Conservation (phyloP, 2,329 filamentous ascomycete species). For the Trichoderma hamatum region DNA sequence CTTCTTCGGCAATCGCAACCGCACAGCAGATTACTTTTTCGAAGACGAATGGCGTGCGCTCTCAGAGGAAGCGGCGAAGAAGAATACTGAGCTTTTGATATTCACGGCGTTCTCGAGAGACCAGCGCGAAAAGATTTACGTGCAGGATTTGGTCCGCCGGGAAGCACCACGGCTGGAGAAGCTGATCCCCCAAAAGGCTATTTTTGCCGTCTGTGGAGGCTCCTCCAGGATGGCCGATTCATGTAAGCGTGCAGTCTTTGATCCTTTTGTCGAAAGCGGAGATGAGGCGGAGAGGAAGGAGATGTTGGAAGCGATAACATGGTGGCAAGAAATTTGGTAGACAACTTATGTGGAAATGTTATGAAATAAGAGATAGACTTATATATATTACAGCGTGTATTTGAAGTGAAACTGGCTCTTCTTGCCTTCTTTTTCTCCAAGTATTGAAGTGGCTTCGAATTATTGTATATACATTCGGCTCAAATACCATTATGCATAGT, state of each 20-base stretch:
- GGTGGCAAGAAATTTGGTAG: constrained; percentile 62
- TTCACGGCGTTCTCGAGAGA: constrained; percentile 55
- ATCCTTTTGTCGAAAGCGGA: constrained; percentile 48
- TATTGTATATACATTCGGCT: background rate
- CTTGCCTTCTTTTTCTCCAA: too few relatives aligned
- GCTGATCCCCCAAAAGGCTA: constrained; percentile 45
- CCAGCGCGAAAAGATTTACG: constrained; percentile 54
- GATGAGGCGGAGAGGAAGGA: constrained; percentile 46
- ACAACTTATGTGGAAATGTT: background rate
- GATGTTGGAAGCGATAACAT: constrained; percentile 43
- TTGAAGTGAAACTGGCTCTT: background rate
- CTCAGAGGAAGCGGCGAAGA: constrained; percentile 24
- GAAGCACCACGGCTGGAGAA: constrained; percentile 41
- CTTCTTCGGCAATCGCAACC: constrained; percentile 84
- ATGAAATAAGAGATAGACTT: background rate
- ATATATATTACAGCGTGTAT: background rate
- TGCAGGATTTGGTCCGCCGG: constrained; percentile 57
- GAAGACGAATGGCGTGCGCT: constrained; percentile 67
- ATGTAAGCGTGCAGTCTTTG: constrained; percentile 55
- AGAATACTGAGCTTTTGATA: constrained; percentile 37
- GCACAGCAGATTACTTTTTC: constrained; percentile 79
- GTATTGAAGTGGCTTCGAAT: background rate
- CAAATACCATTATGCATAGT: background rate
- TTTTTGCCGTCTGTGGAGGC: constrained; percentile 60
- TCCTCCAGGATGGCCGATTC: constrained; percentile 61